A percentile compares a stretch with the other conserved stretches of the same genome.
These are phyloP conservation scores for Penicillium psychrofluorescens DNA, from an alignment of 495 filamentous ascomycete genomes.

Conservation along the genomic window DNA sequence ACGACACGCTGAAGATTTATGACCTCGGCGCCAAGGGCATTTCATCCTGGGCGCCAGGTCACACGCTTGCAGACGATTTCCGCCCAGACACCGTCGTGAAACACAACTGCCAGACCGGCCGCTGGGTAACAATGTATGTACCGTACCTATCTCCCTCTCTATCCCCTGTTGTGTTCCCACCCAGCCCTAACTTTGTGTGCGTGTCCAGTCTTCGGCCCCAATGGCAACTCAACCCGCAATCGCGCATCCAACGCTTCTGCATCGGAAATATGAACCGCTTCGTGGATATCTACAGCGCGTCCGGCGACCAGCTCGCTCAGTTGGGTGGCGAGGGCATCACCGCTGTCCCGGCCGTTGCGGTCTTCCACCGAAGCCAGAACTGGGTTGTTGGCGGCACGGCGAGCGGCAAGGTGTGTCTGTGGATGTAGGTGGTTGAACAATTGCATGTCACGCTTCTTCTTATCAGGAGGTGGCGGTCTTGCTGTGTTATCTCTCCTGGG, in stretches of 20 bases:
- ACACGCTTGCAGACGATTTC: conserved; percentile 55
- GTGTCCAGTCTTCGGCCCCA: conserved; percentile 73
- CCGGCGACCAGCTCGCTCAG: conserved; percentile 86
- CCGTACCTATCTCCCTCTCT: not conserved
- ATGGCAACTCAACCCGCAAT: conserved; percentile 76
- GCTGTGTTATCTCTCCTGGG: not conserved
- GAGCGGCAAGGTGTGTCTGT: conserved; percentile 87
- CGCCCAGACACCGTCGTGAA: conserved; percentile 58
- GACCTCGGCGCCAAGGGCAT: conserved; percentile 56
- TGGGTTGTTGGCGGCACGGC: conserved; percentile 92
- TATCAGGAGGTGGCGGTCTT: too few species aligned
- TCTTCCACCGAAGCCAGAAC: conserved; percentile 79
- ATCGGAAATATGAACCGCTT: conserved; percentile 99
- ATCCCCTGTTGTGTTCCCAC: not conserved
- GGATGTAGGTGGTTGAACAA: conserved; percentile 52
- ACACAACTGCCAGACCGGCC: conserved; percentile 95
- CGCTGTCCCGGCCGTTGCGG: conserved; percentile 86
- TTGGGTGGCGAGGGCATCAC: conserved; percentile 83
- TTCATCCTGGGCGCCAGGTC: conserved; percentile 53
- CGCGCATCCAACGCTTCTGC: conserved; percentile 75
- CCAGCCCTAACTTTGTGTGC: conserved; percentile 4
- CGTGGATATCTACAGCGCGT: conserved; percentile 75
- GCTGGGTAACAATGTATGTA: conserved; percentile 65
- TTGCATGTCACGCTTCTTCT: too few species aligned
- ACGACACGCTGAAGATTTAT: conserved; percentile 92